Base-by-base conservation (phyloP, 768 basidiomycete species). In the Pisolithus tinctorius region DNA sequence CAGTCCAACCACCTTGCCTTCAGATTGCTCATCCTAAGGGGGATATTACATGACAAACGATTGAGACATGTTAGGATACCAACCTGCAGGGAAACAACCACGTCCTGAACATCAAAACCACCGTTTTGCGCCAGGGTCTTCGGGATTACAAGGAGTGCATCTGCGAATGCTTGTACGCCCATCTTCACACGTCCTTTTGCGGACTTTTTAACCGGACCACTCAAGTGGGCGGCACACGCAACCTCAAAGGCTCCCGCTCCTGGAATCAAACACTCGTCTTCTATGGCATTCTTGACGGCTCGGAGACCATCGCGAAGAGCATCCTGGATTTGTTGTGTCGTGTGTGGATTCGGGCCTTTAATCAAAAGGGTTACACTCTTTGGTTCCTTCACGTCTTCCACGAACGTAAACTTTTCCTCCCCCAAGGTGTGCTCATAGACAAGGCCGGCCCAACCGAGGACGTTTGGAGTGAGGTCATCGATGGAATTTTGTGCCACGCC, bases 201-300 rank as follows among this genome's bases (percentile, higher is more conserved):
- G 43, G 68, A 71, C 69, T 86, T 86, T 74, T 94, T 95, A 50
- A 88, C 80, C 29, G 77, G 71, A 16, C 85, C 86, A 48, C 81
- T 77, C 34, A 99, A 74, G 72, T 97, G 85, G 6, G 83, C 82
- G 6, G 93, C 84, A 63, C 92, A 94, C 29, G 94, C 84, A 10
- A 98, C 81, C 69, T 98, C 96, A 66, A 98, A 99, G 7, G 96
- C 95, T 39, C 95, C 96, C 0, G 93, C 96, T n/a, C 96, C 96
- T 20, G 96, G 94, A 51, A 98, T 77, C 50, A 98, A 74, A 34
- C 78, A 74, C 46, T 83, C 80, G 63, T 99, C 96, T 66, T 98
- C 96, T 50, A 98, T 74, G 23, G 89, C 90, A 64, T 99, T 99
- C 75, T 98, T 98, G 43, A 97, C 93, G 2, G 93, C 86, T 48